Evolutionary conservation across 257 asterid genomes (phyloP), one percentile per base, ranked within the genome.

Genomic region (Linderniella brevidens): DNA sequence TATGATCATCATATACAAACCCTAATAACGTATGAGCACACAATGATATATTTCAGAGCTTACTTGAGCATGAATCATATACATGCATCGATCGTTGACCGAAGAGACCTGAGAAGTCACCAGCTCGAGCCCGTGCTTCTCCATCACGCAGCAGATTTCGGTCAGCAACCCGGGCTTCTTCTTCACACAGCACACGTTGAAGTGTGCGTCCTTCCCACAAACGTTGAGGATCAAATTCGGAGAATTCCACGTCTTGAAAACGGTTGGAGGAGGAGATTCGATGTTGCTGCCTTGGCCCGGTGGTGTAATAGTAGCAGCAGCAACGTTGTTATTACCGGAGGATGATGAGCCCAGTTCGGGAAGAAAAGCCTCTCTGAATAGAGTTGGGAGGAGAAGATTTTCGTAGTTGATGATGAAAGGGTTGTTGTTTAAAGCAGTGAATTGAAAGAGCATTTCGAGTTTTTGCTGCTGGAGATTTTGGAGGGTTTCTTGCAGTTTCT

Each of bases 11-110:
- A 11, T 39, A 4, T 13, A 1, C 43, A 39, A 37, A 39, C 15
- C 43, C 43, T 11, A 11, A 11, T 13, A 39, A 10, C n/a, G n/a
- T n/a, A n/a, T n/a, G n/a, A n/a, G n/a, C n/a, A n/a, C n/a, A n/a
- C n/a, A n/a, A n/a, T n/a, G n/a, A n/a, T n/a, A n/a, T n/a, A n/a
- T n/a, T n/a, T n/a, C n/a, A n/a, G 1, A 69, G 32, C 76, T 69
- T 67, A 76, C 92, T 13, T 48, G 78, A 39, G 75, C 66, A 36
- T 73, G 86, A 38, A 79, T 66, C 72, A 69, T 73, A 70, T 54
- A 66, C 69, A 79, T 68, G 74, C 51, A 65, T 18, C 62, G 39
- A 32, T 39, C 18, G 5, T 25, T 48, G 44, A 60, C 65, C 0
- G 83, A 63, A 0, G 86, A 55, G 10, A 69, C 49, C 0, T 68